Evolutionary conservation across 2,329 filamentous ascomycete species (phyloP), one percentile per base, ranked within the genome.

Genomic region (Fusarium bulbicola): DNA sequence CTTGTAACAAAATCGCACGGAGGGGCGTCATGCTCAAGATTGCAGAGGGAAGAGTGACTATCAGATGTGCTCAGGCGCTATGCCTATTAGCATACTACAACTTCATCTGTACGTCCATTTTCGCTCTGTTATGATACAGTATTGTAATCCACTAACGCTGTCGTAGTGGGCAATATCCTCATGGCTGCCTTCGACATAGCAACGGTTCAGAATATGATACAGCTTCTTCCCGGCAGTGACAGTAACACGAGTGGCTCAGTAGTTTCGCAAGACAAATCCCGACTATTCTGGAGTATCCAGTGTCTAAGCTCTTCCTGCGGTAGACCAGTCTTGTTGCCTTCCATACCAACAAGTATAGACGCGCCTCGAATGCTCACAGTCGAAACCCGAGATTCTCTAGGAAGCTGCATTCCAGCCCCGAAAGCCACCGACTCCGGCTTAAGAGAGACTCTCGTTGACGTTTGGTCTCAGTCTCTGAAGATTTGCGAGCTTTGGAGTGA

Each of bases 131-230:
- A 15, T 34, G 32, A 34, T 34, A 34, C 1, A 1, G 32, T 0
- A 1, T 34, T 34, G 7, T 0, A 34, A 1, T 34, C 5, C 32
- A 34, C 32, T 70, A 21, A 70, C 16, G 5, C 2, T 2, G 6
- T 1, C 10, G 2, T 7, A 74, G 70, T 59, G 7, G 71, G 63
- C 1, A 68, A 74, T 1, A 34, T 68, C 0, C 37, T 34, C 3
- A 43, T 62, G 18, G 72, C 72, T n/a, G 71, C 59, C 20, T 67
- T 74, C 3, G 66, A 74, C 7, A 56, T 68, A 32, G 50, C 63
- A 10, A 14, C 71, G 0, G 71, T 46, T 2, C 74, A 66, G 40
- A 74, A 58, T 16, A 37, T 66, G 30, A 14, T 56, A 0, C 68
- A 68, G 3, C 40, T 66, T 5, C 49, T 61, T n/a, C 36, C 42